Base-by-base conservation (phyloP, 2,329 filamentous ascomycete species). In the Capronia epimyces region DNA sequence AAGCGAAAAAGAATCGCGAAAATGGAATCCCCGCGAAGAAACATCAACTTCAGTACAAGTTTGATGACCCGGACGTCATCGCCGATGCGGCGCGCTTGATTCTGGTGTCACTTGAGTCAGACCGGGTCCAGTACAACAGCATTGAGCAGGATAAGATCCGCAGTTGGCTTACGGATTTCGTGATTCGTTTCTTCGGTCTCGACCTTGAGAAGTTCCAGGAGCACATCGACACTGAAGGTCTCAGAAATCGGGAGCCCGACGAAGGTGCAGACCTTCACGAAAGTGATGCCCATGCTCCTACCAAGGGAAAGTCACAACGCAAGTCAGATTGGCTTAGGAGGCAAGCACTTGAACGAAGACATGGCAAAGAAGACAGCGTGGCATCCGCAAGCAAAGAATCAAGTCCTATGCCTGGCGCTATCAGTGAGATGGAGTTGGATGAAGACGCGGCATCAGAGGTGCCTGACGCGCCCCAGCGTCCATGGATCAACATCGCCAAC, bases 381-480 rank as follows among this genome's bases (percentile, higher is more conserved):
- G 81, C 81, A 1, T 84, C 86, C 20, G 83, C 80, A 12, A 95
- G 88, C 71, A 89, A 94, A 63, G 89, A 93, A 61, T 89, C 86
- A 0, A 95, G 90, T 0, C 91, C 93, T 0, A 52, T 54, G 36
- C 59, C 55, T 7, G 52, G 44, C 20, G 53, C 47, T 9, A 41
- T 43, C 20, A 58, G 49, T 32, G 60, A 62, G 47, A 55, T 60
- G 48, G 60, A 60, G n/a, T 21, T 55, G 12, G 87, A 93, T 61
- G 87, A 91, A 56, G 88, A 93, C 27, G 81, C 83, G 46, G 77
- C 86, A 55, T 67, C 75, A 64, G 75, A 77, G 15, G 71, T 71
- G 24, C 67, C 68, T 13, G 71, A 60, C 5, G 37, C 53, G n/a
- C 41, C 49, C 16, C 53, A 50, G 40, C 53, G 49, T 25, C 52